Conservation (phyloP, 2,329 filamentous ascomycete species). For the Plectosphaerella cucumerina region DNA sequence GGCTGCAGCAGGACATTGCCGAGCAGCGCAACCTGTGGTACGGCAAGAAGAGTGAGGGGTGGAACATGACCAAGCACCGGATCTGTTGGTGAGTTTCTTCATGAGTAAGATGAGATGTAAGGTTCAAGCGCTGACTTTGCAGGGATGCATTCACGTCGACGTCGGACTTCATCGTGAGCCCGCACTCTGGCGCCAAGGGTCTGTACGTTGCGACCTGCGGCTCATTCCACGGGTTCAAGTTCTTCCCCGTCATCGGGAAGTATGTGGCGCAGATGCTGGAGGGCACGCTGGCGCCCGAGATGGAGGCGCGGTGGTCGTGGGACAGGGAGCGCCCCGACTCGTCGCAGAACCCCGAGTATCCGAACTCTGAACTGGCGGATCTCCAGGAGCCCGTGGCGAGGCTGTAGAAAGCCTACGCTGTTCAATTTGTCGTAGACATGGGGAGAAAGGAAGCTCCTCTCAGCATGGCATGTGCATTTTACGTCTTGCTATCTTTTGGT, state of each 20-base stretch:
- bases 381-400: conserved; percentile 29
- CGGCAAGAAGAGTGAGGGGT: conserved; percentile 48
- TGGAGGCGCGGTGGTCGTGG: conserved; percentile 50
- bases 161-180: conserved; percentile 51
- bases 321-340: conserved; percentile 54
- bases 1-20: conserved; percentile 55
- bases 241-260: conserved; percentile 44
- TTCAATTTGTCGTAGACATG: no score
- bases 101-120: neutral
- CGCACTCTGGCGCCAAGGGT: conserved; percentile 35
- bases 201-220: conserved; percentile 50
- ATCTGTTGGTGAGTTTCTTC: conserved; percentile 57
- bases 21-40: conserved; percentile 55
- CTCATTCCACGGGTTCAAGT: conserved; percentile 52
- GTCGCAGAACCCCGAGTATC: conserved; percentile 49
- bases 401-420: no score
- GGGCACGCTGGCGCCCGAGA: conserved; percentile 34
- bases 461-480: no score
- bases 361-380: conserved; percentile 53
- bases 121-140: neutral
- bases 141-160: conserved; percentile 64
- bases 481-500: no score
- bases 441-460: no score
- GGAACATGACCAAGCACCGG: conserved; percentile 58
- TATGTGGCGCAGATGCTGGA: conserved; percentile 43